A percentile compares a stretch with the other conserved stretches of the same genome.
These are phyloP conservation scores for Trichosporon sp. DNA, from an alignment of 1,284 basidiomycete genomes.

Conservation along the genomic window DNA sequence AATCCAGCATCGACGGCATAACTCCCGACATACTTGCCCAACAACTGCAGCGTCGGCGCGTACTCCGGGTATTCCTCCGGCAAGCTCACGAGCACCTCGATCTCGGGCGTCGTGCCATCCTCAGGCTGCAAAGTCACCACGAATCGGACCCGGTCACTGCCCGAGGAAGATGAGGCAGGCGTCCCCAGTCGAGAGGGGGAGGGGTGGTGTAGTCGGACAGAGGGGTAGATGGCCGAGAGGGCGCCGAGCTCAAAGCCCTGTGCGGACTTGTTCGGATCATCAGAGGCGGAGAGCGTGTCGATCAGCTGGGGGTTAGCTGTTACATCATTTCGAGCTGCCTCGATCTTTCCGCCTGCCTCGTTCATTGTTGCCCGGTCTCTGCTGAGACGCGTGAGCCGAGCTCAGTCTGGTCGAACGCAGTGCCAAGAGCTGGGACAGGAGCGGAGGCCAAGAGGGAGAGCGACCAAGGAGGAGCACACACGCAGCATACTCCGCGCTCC, in stretches of 20 bases:
- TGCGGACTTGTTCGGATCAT: conserved; percentile 41
- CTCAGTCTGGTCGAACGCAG: neutral
- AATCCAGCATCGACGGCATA: conserved; percentile 57
- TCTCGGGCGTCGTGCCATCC: conserved; percentile 44
- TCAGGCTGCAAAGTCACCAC: conserved; percentile 62
- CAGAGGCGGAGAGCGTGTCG: conserved; percentile 39
- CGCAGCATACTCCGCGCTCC: neutral
- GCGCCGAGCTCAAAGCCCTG: conserved; percentile 62
- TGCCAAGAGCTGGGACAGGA: neutral
- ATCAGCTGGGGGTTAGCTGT: conserved; percentile 42
- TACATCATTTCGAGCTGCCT: no score
- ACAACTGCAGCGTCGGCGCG: conserved; percentile 78
- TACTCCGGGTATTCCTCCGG: conserved; percentile 70
- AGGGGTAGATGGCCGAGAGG: conserved; percentile 77
- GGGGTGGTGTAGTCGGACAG: conserved; percentile 59
- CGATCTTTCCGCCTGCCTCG: no score
- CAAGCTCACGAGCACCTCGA: conserved; percentile 73
- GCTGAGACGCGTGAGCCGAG: no score
- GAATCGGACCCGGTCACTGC: conserved; percentile 64
- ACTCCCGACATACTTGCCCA: conserved; percentile 80
- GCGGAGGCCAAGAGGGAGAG: neutral
- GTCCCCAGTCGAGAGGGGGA: conserved; percentile 17
- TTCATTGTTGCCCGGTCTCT: no score
- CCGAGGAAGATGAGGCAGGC: neutral
- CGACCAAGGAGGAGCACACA: neutral